Percentiles rank a stretch among this genome's conserved stretches.
These are phyloP conservation scores for Neckera pumila DNA, from an alignment of 225 moss, liverwort and hornwort genomes.

Conservation along the genomic window DNA sequence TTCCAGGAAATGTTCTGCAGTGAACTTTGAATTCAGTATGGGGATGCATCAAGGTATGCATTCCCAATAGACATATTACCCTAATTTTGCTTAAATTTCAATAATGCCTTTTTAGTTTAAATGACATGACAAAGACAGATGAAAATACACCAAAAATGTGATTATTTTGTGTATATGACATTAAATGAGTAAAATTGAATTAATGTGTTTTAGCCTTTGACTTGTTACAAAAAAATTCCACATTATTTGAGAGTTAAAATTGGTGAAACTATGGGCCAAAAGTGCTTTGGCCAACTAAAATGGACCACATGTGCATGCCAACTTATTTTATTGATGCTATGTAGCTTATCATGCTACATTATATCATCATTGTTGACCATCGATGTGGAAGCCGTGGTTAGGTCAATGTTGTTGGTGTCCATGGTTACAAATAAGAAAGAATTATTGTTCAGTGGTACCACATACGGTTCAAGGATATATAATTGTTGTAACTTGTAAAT, in stretches of 20 bases:
- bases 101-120: no score
- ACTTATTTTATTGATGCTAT: neutral
- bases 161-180: neutral
- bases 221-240: neutral
- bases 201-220: neutral
- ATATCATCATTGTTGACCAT: neutral
- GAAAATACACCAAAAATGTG: neutral
- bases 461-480: neutral
- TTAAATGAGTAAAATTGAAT: no score
- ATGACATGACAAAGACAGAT: neutral
- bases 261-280: neutral
- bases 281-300: neutral
- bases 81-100: neutral
- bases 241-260: neutral
- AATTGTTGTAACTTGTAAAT: neutral
- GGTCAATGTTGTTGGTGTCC: neutral
- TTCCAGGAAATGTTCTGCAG: no score
- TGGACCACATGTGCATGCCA: neutral
- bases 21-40: neutral
- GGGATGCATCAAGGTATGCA: neutral
- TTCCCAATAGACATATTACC: neutral
- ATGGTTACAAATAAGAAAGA: neutral
- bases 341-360: neutral
- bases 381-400: neutral
- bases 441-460: accelerated